These are phyloP conservation scores for Sonneratia caseolaris DNA, from an alignment of 345 rosid species.

Conservation along the genomic window DNA sequence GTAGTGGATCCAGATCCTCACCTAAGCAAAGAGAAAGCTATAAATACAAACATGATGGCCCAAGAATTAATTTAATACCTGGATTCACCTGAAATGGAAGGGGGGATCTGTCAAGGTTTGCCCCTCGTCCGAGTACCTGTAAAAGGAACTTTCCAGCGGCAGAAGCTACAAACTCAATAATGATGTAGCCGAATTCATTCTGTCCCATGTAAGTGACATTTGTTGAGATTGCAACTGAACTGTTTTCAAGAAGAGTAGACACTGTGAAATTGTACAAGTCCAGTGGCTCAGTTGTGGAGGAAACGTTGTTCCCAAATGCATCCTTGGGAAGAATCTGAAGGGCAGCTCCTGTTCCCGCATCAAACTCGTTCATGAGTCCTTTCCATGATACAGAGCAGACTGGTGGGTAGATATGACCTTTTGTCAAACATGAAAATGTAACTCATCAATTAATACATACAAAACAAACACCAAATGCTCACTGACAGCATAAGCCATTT, in stretches of 20 bases:
- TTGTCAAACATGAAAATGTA: constrained; percentile 4
- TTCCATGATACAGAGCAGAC: constrained; percentile 65
- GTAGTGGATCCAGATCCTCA: too few relatives aligned
- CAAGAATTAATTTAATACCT: constrained; percentile 34
- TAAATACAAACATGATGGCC: too few relatives aligned
- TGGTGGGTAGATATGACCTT: constrained; percentile 55
- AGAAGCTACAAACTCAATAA: constrained; percentile 40
- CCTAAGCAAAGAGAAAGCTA: too few relatives aligned
- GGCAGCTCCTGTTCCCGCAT: constrained; percentile 48
- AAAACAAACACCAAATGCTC: too few relatives aligned
- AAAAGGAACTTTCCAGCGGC: constrained; percentile 50
- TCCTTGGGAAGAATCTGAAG: constrained; percentile 61
- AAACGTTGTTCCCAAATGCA: constrained; percentile 76
- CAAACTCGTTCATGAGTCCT: constrained; percentile 49
- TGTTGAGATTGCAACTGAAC: constrained; percentile 30
- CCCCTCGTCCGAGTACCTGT: constrained; percentile 44
- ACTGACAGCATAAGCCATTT: too few relatives aligned
- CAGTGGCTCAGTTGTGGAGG: constrained; percentile 30
- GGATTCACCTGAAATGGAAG: constrained; percentile 60
- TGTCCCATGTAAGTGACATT: constrained; percentile 34
- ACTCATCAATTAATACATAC: background rate
- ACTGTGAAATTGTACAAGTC: constrained; percentile 36
- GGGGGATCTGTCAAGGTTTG: constrained; percentile 53
- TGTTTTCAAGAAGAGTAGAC: constrained; percentile 33
- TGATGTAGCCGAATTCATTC: constrained; percentile 46